Evolutionary conservation across 108 stramenopile species (phyloP), one percentile per base, ranked within the genome.

Genomic region (Halocafeteria seosinensis): DNA sequence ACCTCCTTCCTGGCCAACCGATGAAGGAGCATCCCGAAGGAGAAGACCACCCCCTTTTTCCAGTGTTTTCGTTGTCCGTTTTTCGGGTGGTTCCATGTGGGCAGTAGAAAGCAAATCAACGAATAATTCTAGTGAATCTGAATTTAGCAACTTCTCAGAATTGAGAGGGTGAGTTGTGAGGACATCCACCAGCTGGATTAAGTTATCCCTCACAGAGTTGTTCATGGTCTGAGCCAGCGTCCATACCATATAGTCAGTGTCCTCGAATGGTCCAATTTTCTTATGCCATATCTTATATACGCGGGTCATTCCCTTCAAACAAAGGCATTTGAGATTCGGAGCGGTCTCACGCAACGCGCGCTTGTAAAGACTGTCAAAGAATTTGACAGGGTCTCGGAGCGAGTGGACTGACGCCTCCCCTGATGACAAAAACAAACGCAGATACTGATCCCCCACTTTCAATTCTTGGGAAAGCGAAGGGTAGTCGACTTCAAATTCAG

Each of bases 271-370:
- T 1, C 68, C 68, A 9, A 69, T 52, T 12, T 9, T 29, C 50
- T 32, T 28, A 35, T 63, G 23, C 34, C 50, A 50, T 11, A 17
- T 9, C 50, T 63, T 31, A 35, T 69, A 69, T 12, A 69, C 33
- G 12, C 28, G 38, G 1, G 50, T 28, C 50, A 69, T 29, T 6
- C 68, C 57, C n/a, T 3, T 6, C 27, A 59, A n/a, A n/a, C 57
- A 59, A 38, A 62, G 38, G 34, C 13, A 12, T 27, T 67, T 69
- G 0, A 75, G 57, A 42, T 85, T 65, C 8, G 79, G 70, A 50
- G 84, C 87, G 50, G 82, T 62, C 58, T 87, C 84, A 61, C 82
- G 81, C 34, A 87, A 77, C 27, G 85, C 78, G 28, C 84, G 68
- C 35, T 84, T 75, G 65, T 84, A 85, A 30, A 87, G 72, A 32